Percentiles rank a stretch among this genome's conserved stretches.
These are phyloP conservation scores for Fusarium sp. DNA, from an alignment of 2,329 filamentous ascomycete species.

Conservation along the genomic window DNA sequence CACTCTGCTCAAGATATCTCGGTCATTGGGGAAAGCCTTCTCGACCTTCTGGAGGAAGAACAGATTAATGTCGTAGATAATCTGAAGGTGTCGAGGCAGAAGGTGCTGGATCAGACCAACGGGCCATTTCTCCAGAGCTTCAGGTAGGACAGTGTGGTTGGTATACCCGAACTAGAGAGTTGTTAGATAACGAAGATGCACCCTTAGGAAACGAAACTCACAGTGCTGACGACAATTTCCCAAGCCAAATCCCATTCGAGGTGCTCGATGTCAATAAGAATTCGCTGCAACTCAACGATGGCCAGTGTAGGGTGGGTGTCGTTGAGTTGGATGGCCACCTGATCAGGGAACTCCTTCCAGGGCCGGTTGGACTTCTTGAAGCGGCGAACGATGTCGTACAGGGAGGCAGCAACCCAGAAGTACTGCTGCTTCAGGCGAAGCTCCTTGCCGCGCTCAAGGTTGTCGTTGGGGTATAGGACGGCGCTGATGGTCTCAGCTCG, in stretches of 20 bases:
- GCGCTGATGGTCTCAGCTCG: slow-evolving; percentile 99
- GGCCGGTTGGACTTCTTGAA: slow-evolving; percentile 97
- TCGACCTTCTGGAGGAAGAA: slow-evolving; percentile 93
- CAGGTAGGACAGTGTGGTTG: slow-evolving; percentile 97
- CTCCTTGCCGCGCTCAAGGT: slow-evolving; percentile 95
- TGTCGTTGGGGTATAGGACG: slow-evolving; percentile 97
- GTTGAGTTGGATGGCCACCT: slow-evolving; percentile 97
- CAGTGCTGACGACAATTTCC: slow-evolving; percentile 79
- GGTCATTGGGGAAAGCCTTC: slow-evolving; percentile 88
- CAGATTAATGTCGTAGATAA: slow-evolving; percentile 98
- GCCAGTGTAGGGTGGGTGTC: slow-evolving; percentile 97
- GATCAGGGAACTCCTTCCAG: slow-evolving; percentile 93
- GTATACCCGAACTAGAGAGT: slow-evolving; percentile 86
- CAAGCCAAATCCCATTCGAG: slow-evolving; percentile 95
- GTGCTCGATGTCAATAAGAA: slow-evolving; percentile 89
- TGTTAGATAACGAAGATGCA: slow-evolving; percentile 16
- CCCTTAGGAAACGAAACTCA: slow-evolving; percentile 54
- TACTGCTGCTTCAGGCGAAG: slow-evolving; percentile 98
- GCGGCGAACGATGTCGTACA: slow-evolving; percentile 94
- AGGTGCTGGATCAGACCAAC: slow-evolving; percentile 93
- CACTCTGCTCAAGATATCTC: slow-evolving; percentile 86
- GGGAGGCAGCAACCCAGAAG: slow-evolving; percentile 98
- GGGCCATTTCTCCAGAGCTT: slow-evolving; percentile 98
- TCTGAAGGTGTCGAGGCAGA: slow-evolving; percentile 92
- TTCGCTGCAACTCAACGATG: slow-evolving; percentile 94